Evolutionary conservation across 805 yeast species (phyloP).

Genomic region (Pichia exigua): DNA sequence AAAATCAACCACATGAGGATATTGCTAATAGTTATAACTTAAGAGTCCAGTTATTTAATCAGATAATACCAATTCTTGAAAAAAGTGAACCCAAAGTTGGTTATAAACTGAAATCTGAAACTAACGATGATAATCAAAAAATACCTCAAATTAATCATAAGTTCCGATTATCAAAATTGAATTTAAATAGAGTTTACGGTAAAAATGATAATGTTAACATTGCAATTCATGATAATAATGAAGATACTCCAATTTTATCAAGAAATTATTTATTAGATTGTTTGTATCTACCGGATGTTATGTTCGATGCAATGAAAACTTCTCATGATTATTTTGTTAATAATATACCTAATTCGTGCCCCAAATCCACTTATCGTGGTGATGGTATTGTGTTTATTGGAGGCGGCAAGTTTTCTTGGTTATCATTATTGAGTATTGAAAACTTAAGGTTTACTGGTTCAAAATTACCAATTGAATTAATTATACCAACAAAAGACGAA

Average conservation of each 20-base stretch:
- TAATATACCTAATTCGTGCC: constrained; percentile 26
- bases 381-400: constrained; percentile 66
- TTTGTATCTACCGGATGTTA: constrained; percentile 37
- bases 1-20: too few relatives aligned
- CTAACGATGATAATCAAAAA: neutral
- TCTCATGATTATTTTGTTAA: constrained; percentile 42
- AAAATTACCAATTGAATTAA: constrained; percentile 38
- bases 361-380: constrained; percentile 34
- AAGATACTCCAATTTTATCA: constrained; percentile 33
- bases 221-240: constrained; percentile 25
- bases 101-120: constrained; percentile 14
- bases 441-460: constrained; percentile 40
- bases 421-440: constrained; percentile 47
- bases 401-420: constrained; percentile 66
- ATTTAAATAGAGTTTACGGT: constrained; percentile 20
- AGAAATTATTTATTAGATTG: constrained; percentile 46
- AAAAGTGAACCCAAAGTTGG: constrained; percentile 15
- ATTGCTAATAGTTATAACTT: neutral
- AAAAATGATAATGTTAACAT: constrained; percentile 22
- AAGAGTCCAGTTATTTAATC: neutral
- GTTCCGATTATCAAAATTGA: neutral
- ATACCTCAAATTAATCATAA: neutral
- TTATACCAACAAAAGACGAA: constrained; percentile 33
- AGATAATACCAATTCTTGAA: constrained; percentile 4
- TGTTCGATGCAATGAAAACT: constrained; percentile 35